Percentiles rank a stretch among this genome's conserved stretches.
Evolutionary conservation across 108 stramenopile species (phyloP).

Genomic region (Thalassiosira profunda): DNA sequence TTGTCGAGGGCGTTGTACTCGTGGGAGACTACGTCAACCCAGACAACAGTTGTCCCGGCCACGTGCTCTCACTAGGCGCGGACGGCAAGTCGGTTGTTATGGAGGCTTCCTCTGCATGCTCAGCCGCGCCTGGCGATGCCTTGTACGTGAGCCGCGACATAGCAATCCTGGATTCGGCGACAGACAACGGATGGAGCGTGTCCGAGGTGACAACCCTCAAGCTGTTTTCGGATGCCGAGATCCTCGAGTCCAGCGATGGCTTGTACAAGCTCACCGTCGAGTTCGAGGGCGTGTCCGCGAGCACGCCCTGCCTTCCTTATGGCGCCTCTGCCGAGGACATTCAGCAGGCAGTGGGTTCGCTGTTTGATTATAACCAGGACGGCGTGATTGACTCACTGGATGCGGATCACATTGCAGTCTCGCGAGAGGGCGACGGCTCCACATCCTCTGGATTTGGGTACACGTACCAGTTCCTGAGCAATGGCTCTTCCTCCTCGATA

Average conservation of each 20-base stretch:
- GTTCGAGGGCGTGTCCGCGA: conserved; percentile 22
- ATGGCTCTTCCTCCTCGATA: conserved; percentile 19
- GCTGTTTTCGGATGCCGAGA: conserved; percentile 32
- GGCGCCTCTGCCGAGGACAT: conserved; percentile 55
- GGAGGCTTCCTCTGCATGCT: conserved; percentile 22
- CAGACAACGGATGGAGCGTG: conserved; percentile 13
- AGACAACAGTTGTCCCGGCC: conserved; percentile 33
- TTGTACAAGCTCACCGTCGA: conserved; percentile 46
- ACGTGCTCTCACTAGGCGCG: conserved; percentile 20
- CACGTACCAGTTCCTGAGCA: conserved; percentile 53
- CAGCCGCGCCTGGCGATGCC: conserved; percentile 18
- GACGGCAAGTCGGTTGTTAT: conserved; percentile 43
- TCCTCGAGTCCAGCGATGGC: conserved; percentile 16
- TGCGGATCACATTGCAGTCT: conserved; percentile 61
- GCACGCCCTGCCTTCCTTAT: conserved; percentile 53
- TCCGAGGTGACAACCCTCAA: conserved; percentile 38
- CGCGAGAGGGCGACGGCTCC: conserved; percentile 62
- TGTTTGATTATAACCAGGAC: conserved; percentile 70
- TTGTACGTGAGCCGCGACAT: conserved; percentile 23
- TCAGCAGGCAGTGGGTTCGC: conserved; percentile 52
- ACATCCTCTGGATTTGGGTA: conserved; percentile 71
- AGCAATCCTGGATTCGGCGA: conserved; percentile 37
- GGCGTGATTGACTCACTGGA: conserved; percentile 52
- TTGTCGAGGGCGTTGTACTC: conserved; percentile 38
- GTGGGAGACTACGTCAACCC: conserved; percentile 42